Evolutionary conservation across 2,329 filamentous ascomycete genomes (phyloP).

Genomic region (Teratosphaeria zuluensis): DNA sequence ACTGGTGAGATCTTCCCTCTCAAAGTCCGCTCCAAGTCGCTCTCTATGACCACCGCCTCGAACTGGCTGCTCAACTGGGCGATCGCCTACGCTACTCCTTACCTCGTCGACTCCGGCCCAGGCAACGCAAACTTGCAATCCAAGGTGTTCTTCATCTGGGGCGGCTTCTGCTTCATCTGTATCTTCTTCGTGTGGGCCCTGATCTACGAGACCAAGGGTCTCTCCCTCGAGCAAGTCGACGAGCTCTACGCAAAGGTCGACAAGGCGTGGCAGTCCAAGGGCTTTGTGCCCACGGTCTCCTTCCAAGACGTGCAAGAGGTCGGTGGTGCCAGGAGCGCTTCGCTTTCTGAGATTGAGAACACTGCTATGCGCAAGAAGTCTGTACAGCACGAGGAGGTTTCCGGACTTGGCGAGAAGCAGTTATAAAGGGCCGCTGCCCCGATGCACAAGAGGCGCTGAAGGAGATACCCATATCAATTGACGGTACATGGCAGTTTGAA

Average conservation of each 20-base stretch:
- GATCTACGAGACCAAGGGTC: constrained; percentile 78
- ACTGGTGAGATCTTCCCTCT: constrained; percentile 29
- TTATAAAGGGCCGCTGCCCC: not conserved
- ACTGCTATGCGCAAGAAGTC: constrained; percentile 27
- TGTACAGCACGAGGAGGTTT: constrained; percentile 9
- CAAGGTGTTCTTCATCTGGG: constrained; percentile 57
- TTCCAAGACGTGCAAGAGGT: constrained; percentile 37
- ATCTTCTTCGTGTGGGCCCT: constrained; percentile 32
- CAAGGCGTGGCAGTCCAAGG: constrained; percentile 46
- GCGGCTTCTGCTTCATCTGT: constrained; percentile 46
- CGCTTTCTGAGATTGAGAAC: constrained; percentile 24
- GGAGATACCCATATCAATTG: not conserved
- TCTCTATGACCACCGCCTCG: constrained; percentile 27
- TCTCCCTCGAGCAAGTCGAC: constrained; percentile 74
- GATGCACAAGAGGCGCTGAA: not conserved
- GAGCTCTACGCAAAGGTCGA: constrained; percentile 60
- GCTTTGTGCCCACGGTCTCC: constrained; percentile 41
- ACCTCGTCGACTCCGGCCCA: constrained; percentile 59
- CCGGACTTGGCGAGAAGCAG: not conserved
- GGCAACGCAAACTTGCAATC: constrained; percentile 56
- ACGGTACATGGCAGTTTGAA: not conserved
- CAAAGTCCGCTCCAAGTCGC: constrained; percentile 27
- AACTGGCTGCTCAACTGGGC: constrained; percentile 38
- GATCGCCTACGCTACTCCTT: constrained; percentile 23
- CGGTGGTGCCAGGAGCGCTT: constrained; percentile 16